Conservation (phyloP, 768 basidiomycete genomes). For the Neoboletus magnificus region DNA sequence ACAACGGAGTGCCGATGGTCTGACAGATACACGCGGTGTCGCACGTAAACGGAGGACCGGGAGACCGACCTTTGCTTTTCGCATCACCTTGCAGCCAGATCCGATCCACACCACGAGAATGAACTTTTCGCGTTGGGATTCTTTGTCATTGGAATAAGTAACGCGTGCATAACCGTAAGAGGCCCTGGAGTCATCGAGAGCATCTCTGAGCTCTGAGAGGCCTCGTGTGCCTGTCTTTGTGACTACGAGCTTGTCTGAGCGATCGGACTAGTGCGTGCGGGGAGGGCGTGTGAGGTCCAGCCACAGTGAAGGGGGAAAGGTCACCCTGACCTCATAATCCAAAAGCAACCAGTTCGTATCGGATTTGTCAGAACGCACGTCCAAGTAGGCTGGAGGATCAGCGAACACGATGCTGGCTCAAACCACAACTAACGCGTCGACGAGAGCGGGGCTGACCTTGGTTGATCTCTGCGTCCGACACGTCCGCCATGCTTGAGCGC, state of each 20-base stretch:
- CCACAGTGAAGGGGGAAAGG: background rate
- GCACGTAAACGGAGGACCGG: conserved; percentile 16
- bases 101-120: conserved; percentile 85
- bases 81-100: conserved; percentile 80
- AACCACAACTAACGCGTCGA: conserved; percentile 4
- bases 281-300: conserved; percentile 18
- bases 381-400: conserved; percentile 66
- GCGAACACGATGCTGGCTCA: conserved; percentile 13
- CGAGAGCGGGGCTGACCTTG: conserved; percentile 50
- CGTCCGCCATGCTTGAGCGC: conserved; percentile 62
- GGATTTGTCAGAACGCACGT: conserved; percentile 80
- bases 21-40: conserved; percentile 15
- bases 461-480: conserved; percentile 66
- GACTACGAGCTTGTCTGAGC: conserved; percentile 76
- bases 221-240: conserved; percentile 79
- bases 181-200: conserved; percentile 69
- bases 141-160: conserved; percentile 82
- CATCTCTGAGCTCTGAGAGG: conserved; percentile 69
- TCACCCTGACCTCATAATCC: conserved; percentile 69
- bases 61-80: conserved; percentile 76
- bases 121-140: conserved; percentile 87
- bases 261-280: conserved; percentile 49
- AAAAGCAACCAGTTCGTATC: conserved; percentile 89
- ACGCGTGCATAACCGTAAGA: conserved; percentile 85
- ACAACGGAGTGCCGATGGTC: conserved; percentile 6